phyloP scores from a whole-genome alignment of 1,284 basidiomycete genomes.

The Gymnopus androsaceus region DNA sequence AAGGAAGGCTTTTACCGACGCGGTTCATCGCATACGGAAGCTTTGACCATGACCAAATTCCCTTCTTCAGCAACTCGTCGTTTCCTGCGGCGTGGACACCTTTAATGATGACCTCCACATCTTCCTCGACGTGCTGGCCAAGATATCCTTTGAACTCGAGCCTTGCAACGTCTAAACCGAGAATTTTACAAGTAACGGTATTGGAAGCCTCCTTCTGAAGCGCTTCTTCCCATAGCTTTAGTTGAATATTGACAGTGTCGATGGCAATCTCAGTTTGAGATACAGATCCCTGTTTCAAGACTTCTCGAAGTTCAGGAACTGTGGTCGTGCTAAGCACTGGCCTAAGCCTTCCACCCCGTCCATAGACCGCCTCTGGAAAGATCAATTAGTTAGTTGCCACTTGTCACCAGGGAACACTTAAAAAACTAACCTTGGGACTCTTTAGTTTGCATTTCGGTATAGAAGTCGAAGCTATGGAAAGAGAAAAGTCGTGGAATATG shows the following conservation, averaged over 20 bases:
- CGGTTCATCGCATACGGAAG: conserved; percentile 3
- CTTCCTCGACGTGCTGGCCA: neutral
- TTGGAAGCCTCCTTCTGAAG: neutral
- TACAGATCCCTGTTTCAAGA: neutral
- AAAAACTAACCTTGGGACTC: too few relatives aligned
- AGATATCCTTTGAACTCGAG: neutral
- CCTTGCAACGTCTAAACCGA: neutral
- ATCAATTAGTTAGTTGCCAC: too few relatives aligned
- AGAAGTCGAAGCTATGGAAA: too few relatives aligned
- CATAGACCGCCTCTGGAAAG: neutral
- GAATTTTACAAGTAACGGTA: neutral
- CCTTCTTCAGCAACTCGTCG: neutral
- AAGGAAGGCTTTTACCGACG: neutral
- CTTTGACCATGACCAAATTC: conserved; percentile 8
- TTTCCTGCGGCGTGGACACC: neutral
- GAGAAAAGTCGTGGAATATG: too few relatives aligned
- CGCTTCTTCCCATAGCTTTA: conserved; percentile 1
- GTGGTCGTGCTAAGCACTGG: neutral
- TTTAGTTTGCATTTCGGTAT: too few relatives aligned
- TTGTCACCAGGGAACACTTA: too few relatives aligned
- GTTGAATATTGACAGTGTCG: neutral
- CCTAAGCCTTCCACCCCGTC: neutral
- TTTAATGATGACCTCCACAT: neutral
- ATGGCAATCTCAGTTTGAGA: neutral
- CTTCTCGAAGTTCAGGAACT: neutral